Evolutionary conservation across 1,284 basidiomycete species (phyloP).

Genomic region (Kalmanozyma brasiliensis): DNA sequence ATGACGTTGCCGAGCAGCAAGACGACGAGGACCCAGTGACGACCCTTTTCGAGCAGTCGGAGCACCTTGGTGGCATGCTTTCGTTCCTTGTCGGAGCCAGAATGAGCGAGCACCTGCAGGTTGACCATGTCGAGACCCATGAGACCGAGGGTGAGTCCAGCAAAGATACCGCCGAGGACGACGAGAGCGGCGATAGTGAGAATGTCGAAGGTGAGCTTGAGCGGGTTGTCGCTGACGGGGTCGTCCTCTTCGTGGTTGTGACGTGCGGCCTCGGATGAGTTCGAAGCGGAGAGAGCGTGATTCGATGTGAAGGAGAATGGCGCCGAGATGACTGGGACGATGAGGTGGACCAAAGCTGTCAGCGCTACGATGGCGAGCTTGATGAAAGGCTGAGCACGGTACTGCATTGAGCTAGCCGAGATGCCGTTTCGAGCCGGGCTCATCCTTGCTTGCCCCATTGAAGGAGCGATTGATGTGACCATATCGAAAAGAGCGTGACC

Average conservation of each 20-base stretch:
- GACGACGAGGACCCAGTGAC: constrained; percentile 91
- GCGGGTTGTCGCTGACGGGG: constrained; percentile 38
- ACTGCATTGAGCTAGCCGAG: constrained; percentile 21
- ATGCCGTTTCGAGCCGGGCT: not conserved
- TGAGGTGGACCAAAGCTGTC: constrained; percentile 43
- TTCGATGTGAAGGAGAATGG: constrained; percentile 13
- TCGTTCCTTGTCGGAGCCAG: constrained; percentile 76
- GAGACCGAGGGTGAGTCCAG: constrained; percentile 82
- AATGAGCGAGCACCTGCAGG: constrained; percentile 82
- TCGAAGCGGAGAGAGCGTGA: constrained; percentile 2
- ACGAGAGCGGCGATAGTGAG: constrained; percentile 61
- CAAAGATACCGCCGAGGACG: constrained; percentile 70
- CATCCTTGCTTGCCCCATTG: constrained; percentile 6
- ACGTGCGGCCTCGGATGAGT: constrained; percentile 1
- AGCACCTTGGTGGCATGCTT: constrained; percentile 70
- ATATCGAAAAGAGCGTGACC: constrained; percentile 1
- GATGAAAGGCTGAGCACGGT: constrained; percentile 41
- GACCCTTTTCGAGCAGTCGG: constrained; percentile 79
- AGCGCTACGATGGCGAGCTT: constrained; percentile 39
- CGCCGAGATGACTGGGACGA: constrained; percentile 34
- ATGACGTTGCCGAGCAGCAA: constrained; percentile 87
- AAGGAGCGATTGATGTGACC: constrained; percentile 7
- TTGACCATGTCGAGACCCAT: constrained; percentile 96
- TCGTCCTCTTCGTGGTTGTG: constrained; percentile 34
- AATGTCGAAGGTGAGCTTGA: constrained; percentile 54